These are phyloP conservation scores for Neospora caninum DNA, from an alignment of 169 alveolate genomes.

Conservation along the genomic window DNA sequence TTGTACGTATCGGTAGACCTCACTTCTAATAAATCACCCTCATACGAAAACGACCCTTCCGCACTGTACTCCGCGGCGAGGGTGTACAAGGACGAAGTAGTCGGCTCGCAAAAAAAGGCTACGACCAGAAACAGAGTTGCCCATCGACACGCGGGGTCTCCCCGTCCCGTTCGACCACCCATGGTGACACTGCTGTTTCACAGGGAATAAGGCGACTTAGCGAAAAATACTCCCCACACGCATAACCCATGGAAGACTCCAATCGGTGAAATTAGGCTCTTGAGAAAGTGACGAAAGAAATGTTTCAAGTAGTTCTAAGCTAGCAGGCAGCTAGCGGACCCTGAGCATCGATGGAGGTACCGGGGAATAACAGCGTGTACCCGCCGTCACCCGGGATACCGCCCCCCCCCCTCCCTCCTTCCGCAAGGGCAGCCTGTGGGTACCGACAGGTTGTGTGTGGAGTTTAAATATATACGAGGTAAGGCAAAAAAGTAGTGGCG, in stretches of 20 bases:
- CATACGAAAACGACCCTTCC: not conserved
- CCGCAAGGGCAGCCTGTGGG: too few relatives aligned
- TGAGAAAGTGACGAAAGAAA: not conserved
- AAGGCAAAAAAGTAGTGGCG: too few relatives aligned
- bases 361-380: not conserved
- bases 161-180: not conserved
- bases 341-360: not conserved
- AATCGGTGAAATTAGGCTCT: not conserved
- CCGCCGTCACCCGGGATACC: not conserved
- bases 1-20: not conserved
- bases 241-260: not conserved
- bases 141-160: not conserved
- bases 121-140: not conserved
- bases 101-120: not conserved
- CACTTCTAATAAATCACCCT: not conserved
- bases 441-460: too few relatives aligned
- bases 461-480: too few relatives aligned
- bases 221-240: not conserved
- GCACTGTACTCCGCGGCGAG: not conserved
- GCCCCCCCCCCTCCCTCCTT: not conserved
- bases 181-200: not conserved
- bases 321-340: not conserved
- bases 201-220: not conserved
- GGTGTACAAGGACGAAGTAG: not conserved
- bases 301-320: not conserved